Evolutionary conservation across 352 stramenopile species (phyloP).

Genomic region (Phytopythium oedochilum): DNA sequence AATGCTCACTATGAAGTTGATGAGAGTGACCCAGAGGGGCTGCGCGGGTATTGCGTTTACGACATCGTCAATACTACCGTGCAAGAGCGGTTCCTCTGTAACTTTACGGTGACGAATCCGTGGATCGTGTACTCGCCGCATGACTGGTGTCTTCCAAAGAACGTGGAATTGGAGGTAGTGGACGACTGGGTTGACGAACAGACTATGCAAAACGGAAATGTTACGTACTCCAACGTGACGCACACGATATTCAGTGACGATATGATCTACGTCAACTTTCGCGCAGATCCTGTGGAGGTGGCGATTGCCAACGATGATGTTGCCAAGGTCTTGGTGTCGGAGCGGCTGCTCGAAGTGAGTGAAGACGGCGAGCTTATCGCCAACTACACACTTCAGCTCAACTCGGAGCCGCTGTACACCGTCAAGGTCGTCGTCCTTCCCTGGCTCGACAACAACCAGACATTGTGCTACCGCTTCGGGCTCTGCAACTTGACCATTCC

Average conservation of each 20-base stretch:
- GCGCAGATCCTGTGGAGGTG: constrained; percentile 31
- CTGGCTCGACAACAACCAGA: constrained; percentile 56
- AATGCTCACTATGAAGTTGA: constrained; percentile 43
- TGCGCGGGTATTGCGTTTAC: constrained; percentile 62
- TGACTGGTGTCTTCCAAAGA: constrained; percentile 66
- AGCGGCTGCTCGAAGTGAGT: constrained; percentile 42
- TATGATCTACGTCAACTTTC: constrained; percentile 45
- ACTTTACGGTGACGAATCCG: constrained; percentile 67
- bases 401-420: constrained; percentile 51
- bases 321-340: constrained; percentile 51
- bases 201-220: constrained; percentile 27
- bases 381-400: constrained; percentile 46
- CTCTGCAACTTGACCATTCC: constrained; percentile 69
- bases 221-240: constrained; percentile 57
- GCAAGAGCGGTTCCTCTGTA: constrained; percentile 75
- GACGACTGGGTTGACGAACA: constrained; percentile 63
- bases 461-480: constrained; percentile 65
- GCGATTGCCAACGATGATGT: constrained; percentile 60
- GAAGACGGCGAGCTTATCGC: constrained; percentile 42
- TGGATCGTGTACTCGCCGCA: constrained; percentile 67
- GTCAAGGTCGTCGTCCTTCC: constrained; percentile 62
- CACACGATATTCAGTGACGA: constrained; percentile 66
- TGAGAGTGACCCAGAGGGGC: constrained; percentile 33
- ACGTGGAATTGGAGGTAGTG: constrained; percentile 36
- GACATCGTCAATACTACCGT: constrained; percentile 49